phyloP scores from a whole-genome alignment of 1,284 basidiomycete genomes.

The Agaricales sp. region DNA sequence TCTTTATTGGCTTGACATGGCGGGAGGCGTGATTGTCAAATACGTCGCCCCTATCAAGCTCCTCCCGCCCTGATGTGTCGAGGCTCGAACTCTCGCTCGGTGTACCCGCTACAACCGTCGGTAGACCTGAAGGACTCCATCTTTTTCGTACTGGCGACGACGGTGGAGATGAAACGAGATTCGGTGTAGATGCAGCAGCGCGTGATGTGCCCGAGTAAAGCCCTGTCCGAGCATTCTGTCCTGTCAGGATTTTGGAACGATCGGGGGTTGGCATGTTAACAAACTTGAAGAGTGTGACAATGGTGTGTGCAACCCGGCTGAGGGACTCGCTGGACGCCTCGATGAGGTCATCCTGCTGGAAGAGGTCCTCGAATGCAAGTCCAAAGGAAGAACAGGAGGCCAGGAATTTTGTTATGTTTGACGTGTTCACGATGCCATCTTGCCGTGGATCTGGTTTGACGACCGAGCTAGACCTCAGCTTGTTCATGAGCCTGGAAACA shows the following conservation, averaged over 20 bases:
- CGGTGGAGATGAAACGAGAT: slow-evolving; percentile 16
- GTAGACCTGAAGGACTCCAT: slow-evolving; percentile 44
- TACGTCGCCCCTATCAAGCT: slow-evolving; percentile 9
- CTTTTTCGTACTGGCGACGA: slow-evolving; percentile 28
- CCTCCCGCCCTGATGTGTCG: slow-evolving; percentile 8
- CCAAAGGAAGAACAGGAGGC: slow-evolving; percentile 60
- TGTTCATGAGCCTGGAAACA: slow-evolving; percentile 58
- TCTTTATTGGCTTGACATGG: slow-evolving; percentile 25
- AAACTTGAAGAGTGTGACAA: slow-evolving; percentile 54
- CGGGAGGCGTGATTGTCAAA: slow-evolving; percentile 14
- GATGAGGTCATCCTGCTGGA: slow-evolving; percentile 59
- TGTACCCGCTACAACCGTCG: slow-evolving; percentile 44
- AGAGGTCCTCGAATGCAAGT: slow-evolving; percentile 50
- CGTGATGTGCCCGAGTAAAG: slow-evolving; percentile 10
- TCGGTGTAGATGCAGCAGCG: slow-evolving; percentile 9
- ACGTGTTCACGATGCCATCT: slow-evolving; percentile 50
- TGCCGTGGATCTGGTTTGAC: slow-evolving; percentile 57
- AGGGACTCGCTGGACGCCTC: slow-evolving; percentile 48
- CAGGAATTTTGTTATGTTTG: slow-evolving; percentile 66
- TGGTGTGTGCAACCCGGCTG: slow-evolving; percentile 54
- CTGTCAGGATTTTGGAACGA: slow-evolving; percentile 33
- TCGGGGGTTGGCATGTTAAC: slow-evolving; percentile 39
- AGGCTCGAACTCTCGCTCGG: slow-evolving; percentile 25
- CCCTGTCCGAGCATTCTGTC: slow-evolving; percentile 21
- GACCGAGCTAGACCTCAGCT: slow-evolving; percentile 50